Percentiles rank a stretch among this genome's conserved stretches.
These are phyloP conservation scores for Macaranga tanarius DNA, from an alignment of 441 rosid species.

Conservation along the genomic window DNA sequence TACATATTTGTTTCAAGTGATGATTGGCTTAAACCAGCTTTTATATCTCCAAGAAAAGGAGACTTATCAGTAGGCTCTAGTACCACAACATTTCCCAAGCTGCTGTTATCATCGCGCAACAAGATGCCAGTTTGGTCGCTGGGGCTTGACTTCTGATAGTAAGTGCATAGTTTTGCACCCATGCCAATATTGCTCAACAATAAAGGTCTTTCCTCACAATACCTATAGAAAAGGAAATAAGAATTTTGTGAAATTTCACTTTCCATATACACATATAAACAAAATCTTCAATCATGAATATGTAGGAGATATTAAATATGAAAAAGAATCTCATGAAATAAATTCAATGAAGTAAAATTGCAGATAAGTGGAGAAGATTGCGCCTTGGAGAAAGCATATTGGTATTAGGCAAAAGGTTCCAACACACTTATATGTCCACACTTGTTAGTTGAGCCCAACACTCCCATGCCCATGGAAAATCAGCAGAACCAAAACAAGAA, in stretches of 20 bases:
- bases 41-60: conserved; percentile 96
- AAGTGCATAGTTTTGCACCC: conserved; percentile 97
- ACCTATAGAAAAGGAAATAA: conserved; percentile 44
- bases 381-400: too few species aligned
- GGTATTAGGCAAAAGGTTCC: too few species aligned
- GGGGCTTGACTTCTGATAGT: conserved; percentile 82
- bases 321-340: background rate
- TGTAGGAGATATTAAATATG: background rate
- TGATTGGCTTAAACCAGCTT: conserved; percentile 76
- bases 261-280: background rate
- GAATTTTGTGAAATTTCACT: conserved; percentile 9
- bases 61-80: conserved; percentile 93
- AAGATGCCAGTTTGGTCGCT: conserved; percentile 70
- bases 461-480: too few species aligned
- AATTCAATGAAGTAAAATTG: too few species aligned
- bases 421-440: too few species aligned
- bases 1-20: conserved; percentile 96
- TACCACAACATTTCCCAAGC: conserved; percentile 66
- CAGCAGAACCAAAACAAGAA: too few species aligned
- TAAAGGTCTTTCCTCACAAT: conserved; percentile 97
- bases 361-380: too few species aligned
- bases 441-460: too few species aligned
- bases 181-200: conserved; percentile 88
- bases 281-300: background rate
- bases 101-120: conserved; percentile 53